Percentiles rank a stretch among this genome's conserved stretches.
Conservation (phyloP, 2,329 filamentous ascomycete species). For the Exophiala lecanii-corni region DNA sequence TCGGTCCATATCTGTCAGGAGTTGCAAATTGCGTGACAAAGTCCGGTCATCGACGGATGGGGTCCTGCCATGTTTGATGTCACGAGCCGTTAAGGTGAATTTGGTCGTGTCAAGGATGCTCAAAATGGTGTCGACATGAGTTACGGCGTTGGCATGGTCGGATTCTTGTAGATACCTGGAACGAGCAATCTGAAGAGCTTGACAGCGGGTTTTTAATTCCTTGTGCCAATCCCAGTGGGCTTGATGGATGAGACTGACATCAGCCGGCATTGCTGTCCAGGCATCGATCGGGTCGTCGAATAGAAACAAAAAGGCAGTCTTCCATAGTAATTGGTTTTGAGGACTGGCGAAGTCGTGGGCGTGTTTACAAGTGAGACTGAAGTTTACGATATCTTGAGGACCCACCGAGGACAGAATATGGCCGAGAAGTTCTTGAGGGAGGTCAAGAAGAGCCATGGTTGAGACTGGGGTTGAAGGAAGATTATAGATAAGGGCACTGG, state of each 20-base stretch:
- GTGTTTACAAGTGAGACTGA: constrained; percentile 19
- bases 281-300: constrained; percentile 26
- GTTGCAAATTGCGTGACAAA: constrained; percentile 19
- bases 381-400: constrained; percentile 12
- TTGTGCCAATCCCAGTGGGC: constrained; percentile 22
- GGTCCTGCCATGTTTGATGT: constrained; percentile 15
- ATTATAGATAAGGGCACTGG: too few species aligned
- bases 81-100: constrained; percentile 15
- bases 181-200: constrained; percentile 11
- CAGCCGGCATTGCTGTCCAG: constrained; percentile 16
- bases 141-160: neutral
- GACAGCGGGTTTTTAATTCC: constrained; percentile 15
- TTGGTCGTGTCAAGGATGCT: constrained; percentile 26
- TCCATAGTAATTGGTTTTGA: constrained; percentile 23
- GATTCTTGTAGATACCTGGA: neutral
- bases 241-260: neutral
- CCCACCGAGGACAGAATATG: constrained; percentile 19
- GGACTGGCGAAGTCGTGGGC: constrained; percentile 16
- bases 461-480: too few species aligned
- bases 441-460: constrained; percentile 14
- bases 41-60: constrained; percentile 20
- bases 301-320: constrained; percentile 21
- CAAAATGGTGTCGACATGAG: constrained; percentile 16
- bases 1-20: constrained; percentile 12
- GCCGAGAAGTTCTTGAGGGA: constrained; percentile 23